These are phyloP conservation scores for Puya raimondii DNA, from an alignment of 176 grass and related monocot genomes.

Conservation along the genomic window DNA sequence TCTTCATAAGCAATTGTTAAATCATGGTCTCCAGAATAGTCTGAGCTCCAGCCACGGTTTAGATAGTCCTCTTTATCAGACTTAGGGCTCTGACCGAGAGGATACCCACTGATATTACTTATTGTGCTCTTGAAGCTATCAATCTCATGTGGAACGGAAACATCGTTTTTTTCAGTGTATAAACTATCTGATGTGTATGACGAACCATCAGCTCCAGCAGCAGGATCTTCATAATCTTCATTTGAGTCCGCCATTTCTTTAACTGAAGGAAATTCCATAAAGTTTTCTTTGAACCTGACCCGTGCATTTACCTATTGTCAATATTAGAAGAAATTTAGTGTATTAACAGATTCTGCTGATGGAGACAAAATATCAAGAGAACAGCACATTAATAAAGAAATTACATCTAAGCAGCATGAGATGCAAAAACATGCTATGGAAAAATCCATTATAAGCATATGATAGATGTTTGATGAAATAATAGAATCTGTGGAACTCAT, in stretches of 20 bases:
- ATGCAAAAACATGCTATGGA: too few species aligned
- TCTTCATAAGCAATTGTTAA: conserved; percentile 60
- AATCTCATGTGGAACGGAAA: conserved; percentile 43
- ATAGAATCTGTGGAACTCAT: too few species aligned
- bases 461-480: too few species aligned
- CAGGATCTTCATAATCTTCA: conserved; percentile 63
- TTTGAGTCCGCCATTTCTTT: conserved; percentile 67
- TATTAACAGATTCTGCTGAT: neutral
- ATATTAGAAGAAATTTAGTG: conserved; percentile 9
- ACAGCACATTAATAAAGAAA: too few species aligned
- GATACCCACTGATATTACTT: conserved; percentile 29
- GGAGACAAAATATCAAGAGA: neutral
- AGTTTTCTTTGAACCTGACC: conserved; percentile 57
- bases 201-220: conserved; percentile 29
- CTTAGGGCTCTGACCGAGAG: conserved; percentile 40
- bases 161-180: conserved; percentile 73
- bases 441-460: too few species aligned
- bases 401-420: too few species aligned
- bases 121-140: conserved; percentile 41
- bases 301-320: conserved; percentile 59
- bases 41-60: conserved; percentile 59
- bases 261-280: conserved; percentile 34
- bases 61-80: conserved; percentile 50
- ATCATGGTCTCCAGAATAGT: conserved; percentile 51
- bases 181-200: conserved; percentile 77